Evolutionary conservation across 306 rosid species (phyloP), one percentile per base, ranked within the genome.

Genomic region (Lathyrus aphaca): DNA sequence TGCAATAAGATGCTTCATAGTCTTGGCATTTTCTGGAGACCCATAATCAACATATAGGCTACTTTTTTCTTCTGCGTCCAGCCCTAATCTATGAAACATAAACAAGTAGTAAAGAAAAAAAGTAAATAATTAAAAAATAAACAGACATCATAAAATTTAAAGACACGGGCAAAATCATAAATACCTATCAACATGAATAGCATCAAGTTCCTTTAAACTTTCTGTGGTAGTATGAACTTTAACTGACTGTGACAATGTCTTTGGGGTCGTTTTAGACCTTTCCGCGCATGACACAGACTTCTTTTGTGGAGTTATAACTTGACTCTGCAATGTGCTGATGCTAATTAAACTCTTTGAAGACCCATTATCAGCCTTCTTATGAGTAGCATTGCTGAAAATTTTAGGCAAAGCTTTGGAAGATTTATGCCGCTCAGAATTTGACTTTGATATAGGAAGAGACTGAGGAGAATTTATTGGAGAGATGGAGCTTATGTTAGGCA

Each of bases 1-100:
- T 6, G 98, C 98, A 71, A 92, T 92, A 75, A 92, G 98, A 82
- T 87, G 81, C 75, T 72, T 87, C 92, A 92, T 87, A 53, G 92
- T 79, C 29, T 69, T 74, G 40, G 81, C 80, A 74, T 91, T 75
- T 51, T 92, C 96, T 1, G 92, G 72, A 58, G 85, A 81, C 68
- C 80, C 75, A 70, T 91, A 81, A 61, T 71, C 89, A 70, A 51
- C 16, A 68, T 75, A 39, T 37, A 72, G 71, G 71, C 79, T 68
- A 74, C 32, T 57, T 80, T 72, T 80, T 15, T 87, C 87, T 74
- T 82, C 88, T 63, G 74, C 68, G 23, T 70, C 78, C 65, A 19
- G 82, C 81, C 84, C 82, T 8, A 77, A 42, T 72, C 92, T 89
- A 80, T 63, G 76, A 72, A 45, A 71, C 21, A 61, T 70, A 71